Base-by-base conservation (phyloP, 208 protist species). In the Hexamita inflata region DNA sequence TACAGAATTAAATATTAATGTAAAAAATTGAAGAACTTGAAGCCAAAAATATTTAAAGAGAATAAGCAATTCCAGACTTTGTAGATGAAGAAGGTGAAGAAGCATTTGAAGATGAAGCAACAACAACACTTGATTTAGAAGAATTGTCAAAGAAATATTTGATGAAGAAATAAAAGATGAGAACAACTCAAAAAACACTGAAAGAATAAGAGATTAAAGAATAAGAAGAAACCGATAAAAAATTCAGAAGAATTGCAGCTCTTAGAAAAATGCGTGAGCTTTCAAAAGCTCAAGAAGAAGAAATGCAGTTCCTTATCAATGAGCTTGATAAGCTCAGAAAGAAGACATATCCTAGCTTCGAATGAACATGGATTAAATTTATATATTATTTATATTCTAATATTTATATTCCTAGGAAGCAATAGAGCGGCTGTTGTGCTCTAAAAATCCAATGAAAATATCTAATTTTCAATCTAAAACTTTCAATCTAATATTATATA, bases 231-330 rank as follows among this genome's bases (percentile, higher is more conserved):
- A 34, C 64, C 40, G 32, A 45, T 49, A 70, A 70, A 49, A 70
- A 70, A 38, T 70, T 70, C 64, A n/a, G 64, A 29, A 40, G 64
- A n/a, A 70, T 70, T 70, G 64, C 64, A 7, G 64, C 64, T 11
- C 35, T 70, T 15, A 35, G 64, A 49, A 70, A 70, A 34, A 70
- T 70, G 64, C 11, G 38, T 15, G 64, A 70, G 38, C 40, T 70
- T 40, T 42, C 30, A 15, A 40, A 49, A n/a, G 64, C 64, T 15
- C 64, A 70, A 70, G 64, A 70, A 34, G 64, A 70, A 45, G 64
- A 70, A 38, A n/a, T 70, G n/a, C 35, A 70, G 42, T 70, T 70
- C 64, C 35, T 70, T n/a, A 70, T 70, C 11, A 9, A 34, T 11
- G 64, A 70, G 35, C 35, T 70, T 32, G 64, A 70, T n/a, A 70